These are phyloP conservation scores for Ganoderma sp. DNA, from an alignment of 1,284 basidiomycete genomes.

Conservation along the genomic window DNA sequence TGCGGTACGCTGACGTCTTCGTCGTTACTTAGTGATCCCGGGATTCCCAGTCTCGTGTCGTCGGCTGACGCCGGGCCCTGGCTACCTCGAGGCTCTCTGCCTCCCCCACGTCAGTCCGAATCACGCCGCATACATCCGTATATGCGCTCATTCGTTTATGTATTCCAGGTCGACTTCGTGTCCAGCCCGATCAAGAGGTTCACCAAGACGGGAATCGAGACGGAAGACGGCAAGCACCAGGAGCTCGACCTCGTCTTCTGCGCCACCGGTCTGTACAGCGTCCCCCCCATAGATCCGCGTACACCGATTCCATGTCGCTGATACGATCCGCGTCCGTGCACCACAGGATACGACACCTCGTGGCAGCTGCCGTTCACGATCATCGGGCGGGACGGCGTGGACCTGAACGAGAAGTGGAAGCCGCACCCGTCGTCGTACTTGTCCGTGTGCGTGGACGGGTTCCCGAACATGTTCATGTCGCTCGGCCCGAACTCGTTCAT, in stretches of 20 bases:
- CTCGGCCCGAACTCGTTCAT: conserved; percentile 63
- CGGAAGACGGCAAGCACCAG: conserved; percentile 55
- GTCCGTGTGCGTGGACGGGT: conserved; percentile 59
- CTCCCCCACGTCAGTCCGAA: conserved; percentile 55
- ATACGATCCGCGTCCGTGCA: not conserved
- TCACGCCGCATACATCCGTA: not conserved
- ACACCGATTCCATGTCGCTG: not conserved
- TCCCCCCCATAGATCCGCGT: too few species aligned
- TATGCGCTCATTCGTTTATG: not conserved
- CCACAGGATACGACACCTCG: conserved; percentile 58
- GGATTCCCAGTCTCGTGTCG: conserved; percentile 62
- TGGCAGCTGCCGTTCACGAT: conserved; percentile 57
- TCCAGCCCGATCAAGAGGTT: conserved; percentile 52
- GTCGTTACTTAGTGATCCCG: conserved; percentile 50
- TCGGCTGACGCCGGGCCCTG: conserved; percentile 67
- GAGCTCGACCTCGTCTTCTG: conserved; percentile 60
- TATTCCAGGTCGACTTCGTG: conserved; percentile 4
- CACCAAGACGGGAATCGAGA: conserved; percentile 60
- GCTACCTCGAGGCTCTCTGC: conserved; percentile 67
- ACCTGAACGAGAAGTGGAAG: conserved; percentile 55
- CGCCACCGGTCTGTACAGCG: conserved; percentile 34
- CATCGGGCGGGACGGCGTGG: conserved; percentile 55
- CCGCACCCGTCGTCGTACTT: conserved; percentile 64
- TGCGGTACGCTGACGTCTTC: not conserved
- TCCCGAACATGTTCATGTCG: conserved; percentile 65